Evolutionary conservation across 1,139 yeast genomes (phyloP), one percentile per base, ranked within the genome.

Genomic region (Arxiozyma telluris): DNA sequence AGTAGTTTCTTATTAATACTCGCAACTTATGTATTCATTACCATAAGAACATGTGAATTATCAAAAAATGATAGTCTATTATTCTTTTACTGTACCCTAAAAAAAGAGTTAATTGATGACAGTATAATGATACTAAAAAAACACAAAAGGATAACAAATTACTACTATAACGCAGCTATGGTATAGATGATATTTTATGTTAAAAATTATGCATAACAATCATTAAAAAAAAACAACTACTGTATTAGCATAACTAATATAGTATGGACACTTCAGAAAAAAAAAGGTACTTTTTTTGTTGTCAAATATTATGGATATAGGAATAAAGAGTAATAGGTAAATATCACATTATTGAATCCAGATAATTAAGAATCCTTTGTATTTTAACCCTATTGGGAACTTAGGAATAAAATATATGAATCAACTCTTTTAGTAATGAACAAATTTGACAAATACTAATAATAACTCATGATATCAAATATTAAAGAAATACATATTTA

Each of bases 91-190:
- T 15, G 25, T 12, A 38, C 34, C 8, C 18, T 12, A 9, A 44
- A 45, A 45, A 45, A 45, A 34, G n/a, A 15, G 3, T 15, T 12
- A 45, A 18, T 30, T 45, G 41, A 45, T 45, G 47, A 45, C n/a
- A 45, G 47, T 45, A 45, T 12, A 34, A 34, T 30, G n/a, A 45
- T 45, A 45, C 47, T 44, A 27, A 18, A 45, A 45, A 44, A 44
- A 44, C 47, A 44, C 39, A n/a, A 23, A 12, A 22, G 25, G 25
- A 43, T 43, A 43, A 43, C 34, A 23, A 43, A 42, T 23, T 15
- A 17, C 46, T 23, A 23, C 18, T 23, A 23, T 30, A 23, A 5
- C 1, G 25, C 6, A 12, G 34, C 11, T 23, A 23, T 43, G 9
- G 22, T 23, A 27, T 27, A 44, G 27, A 44, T 44, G 39, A 44